phyloP scores from a whole-genome alignment of 2,329 filamentous ascomycete genomes.

The Biscogniauxia mediterranea region DNA sequence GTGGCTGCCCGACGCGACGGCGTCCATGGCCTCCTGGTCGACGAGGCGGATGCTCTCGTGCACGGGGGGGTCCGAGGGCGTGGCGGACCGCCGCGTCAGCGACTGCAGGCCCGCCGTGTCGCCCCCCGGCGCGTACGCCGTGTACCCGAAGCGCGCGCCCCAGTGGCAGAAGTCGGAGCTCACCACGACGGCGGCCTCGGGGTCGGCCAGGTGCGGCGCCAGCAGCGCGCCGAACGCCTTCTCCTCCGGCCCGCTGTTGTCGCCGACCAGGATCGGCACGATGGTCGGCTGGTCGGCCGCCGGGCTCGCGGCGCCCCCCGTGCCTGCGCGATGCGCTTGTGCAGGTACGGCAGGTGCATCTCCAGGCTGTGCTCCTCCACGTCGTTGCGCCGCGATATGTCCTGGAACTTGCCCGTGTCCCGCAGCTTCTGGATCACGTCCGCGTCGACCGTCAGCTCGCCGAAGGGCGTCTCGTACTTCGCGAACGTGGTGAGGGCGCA shows the following conservation, averaged over 20 bases:
- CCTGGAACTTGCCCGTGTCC: constrained; percentile 53
- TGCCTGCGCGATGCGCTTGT: constrained; percentile 64
- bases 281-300: constrained; percentile 62
- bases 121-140: constrained; percentile 61
- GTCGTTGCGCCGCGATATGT: constrained; percentile 67
- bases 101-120: constrained; percentile 40
- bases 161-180: constrained; percentile 98
- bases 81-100: constrained; percentile 33
- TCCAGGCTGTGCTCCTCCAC: constrained; percentile 89
- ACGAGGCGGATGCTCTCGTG: constrained; percentile 81
- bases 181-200: constrained; percentile 77
- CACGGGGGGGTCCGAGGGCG: constrained; percentile 53
- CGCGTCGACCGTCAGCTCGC: constrained; percentile 64
- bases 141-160: constrained; percentile 82
- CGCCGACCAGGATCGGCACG: constrained; percentile 83
- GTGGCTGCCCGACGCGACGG: constrained; percentile 75
- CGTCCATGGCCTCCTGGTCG: constrained; percentile 80
- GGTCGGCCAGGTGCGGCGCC: constrained; percentile 73
- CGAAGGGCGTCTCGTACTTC: constrained; percentile 72
- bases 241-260: constrained; percentile 65
- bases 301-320: constrained; percentile 37
- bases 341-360: constrained; percentile 94
- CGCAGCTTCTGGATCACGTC: constrained; percentile 50
- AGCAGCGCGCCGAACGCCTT: constrained; percentile 67
- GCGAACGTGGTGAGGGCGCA: constrained; percentile 74